These are phyloP conservation scores for Albugo laibachii DNA, from an alignment of 352 stramenopile species.

Conservation along the genomic window DNA sequence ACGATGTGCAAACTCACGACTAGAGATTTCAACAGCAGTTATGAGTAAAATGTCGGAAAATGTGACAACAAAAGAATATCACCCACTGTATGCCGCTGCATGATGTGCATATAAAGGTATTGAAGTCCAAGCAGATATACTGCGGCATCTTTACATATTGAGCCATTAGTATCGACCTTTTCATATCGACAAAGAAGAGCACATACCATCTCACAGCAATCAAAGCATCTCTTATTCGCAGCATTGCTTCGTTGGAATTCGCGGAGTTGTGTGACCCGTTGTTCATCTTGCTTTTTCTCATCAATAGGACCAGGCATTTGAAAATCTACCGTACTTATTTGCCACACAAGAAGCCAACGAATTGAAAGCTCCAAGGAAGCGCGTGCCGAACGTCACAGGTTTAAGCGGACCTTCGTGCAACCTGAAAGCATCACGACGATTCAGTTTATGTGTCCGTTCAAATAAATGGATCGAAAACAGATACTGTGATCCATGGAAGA, in stretches of 20 bases:
- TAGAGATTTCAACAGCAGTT: constrained; percentile 6
- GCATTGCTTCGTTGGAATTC: constrained; percentile 62
- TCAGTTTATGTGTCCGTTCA: too few relatives aligned
- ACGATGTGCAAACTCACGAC: constrained; percentile 82
- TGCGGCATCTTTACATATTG: constrained; percentile 53
- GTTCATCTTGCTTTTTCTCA: constrained; percentile 68
- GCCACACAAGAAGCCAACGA: too few relatives aligned
- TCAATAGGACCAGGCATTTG: constrained; percentile 8
- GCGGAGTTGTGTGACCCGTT: constrained; percentile 64
- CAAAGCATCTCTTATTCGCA: constrained; percentile 70
- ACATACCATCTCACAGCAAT: constrained; percentile 79
- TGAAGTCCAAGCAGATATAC: constrained; percentile 85
- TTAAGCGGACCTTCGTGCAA: too few relatives aligned
- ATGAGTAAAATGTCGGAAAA: neutral
- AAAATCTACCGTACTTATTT: too few relatives aligned
- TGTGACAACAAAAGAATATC: neutral
- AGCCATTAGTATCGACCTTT: neutral
- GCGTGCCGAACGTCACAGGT: too few relatives aligned
- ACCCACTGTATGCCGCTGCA: constrained; percentile 86
- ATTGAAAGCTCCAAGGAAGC: too few relatives aligned
- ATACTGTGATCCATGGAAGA: constrained; percentile 27
- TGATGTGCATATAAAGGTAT: constrained; percentile 87
- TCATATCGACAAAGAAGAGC: neutral
- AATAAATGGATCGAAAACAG: too few relatives aligned
- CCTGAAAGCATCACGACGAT: too few relatives aligned